These are phyloP conservation scores for Pichia inconspicua DNA, from an alignment of 1,139 yeast genomes.

Conservation along the genomic window DNA sequence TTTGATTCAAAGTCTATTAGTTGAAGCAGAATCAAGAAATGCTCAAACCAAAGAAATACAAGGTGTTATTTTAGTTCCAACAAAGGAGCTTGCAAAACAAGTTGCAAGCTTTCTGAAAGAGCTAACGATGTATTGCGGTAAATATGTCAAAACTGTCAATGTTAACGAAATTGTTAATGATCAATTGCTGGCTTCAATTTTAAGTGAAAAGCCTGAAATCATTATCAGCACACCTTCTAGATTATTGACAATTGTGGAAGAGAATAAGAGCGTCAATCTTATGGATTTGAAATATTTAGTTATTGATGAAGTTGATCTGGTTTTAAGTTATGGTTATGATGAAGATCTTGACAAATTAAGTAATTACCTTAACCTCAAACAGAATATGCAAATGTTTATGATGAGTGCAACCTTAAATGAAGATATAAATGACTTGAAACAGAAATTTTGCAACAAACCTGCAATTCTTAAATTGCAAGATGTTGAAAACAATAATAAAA, in stretches of 20 bases:
- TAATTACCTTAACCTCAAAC: slow-evolving; percentile 54
- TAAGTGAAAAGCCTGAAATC: slow-evolving; percentile 70
- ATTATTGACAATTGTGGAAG: slow-evolving; percentile 52
- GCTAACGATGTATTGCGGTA: slow-evolving; percentile 64
- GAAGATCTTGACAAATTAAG: slow-evolving; percentile 70
- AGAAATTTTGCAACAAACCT: slow-evolving; percentile 74
- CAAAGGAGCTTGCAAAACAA: slow-evolving; percentile 92
- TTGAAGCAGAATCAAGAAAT: slow-evolving; percentile 10
- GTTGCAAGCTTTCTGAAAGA: slow-evolving; percentile 64
- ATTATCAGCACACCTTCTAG: slow-evolving; percentile 85
- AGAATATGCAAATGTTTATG: slow-evolving; percentile 77
- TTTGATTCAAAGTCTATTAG: slow-evolving; percentile 78
- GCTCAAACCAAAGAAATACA: slow-evolving; percentile 47
- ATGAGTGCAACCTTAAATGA: slow-evolving; percentile 96
- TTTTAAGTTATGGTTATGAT: slow-evolving; percentile 82
- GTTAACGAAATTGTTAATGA: slow-evolving; percentile 63
- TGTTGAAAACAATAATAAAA: slow-evolving; percentile 44
- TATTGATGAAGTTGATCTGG: slow-evolving; percentile 93
- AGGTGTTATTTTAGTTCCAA: slow-evolving; percentile 86
- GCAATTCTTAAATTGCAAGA: slow-evolving; percentile 77
- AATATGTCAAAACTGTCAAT: slow-evolving; percentile 58
- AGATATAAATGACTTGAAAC: slow-evolving; percentile 71
- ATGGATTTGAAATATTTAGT: slow-evolving; percentile 60
- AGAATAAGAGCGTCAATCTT: slow-evolving; percentile 40
- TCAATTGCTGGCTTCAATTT: slow-evolving; percentile 61